Conservation (phyloP, 2,329 filamentous ascomycete genomes). For the Dactylonectria estremocensis region DNA sequence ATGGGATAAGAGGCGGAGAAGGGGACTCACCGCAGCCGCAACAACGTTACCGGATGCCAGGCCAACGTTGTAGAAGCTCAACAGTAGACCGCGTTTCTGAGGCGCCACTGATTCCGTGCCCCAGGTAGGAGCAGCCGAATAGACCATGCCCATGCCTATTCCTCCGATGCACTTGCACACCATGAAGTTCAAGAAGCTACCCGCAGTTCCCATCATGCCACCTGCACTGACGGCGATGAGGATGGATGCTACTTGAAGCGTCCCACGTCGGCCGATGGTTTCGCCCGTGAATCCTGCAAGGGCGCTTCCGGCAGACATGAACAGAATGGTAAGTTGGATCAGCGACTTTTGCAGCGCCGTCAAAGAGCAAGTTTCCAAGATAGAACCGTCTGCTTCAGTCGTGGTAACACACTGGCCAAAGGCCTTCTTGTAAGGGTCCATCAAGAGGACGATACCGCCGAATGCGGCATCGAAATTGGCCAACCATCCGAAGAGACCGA, state of each 20-base stretch:
- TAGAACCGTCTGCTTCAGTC: not conserved
- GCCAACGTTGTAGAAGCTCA: conserved; percentile 18
- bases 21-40: not conserved
- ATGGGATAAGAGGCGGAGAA: not conserved
- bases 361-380: not conserved
- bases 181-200: conserved; percentile 12
- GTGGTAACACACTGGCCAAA: not conserved
- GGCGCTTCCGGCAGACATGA: conserved; percentile 5
- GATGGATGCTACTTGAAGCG: not conserved
- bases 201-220: conserved; percentile 12
- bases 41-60: conserved; percentile 12
- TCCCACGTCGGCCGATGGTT: not conserved
- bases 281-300: not conserved
- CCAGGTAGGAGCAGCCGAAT: conserved; percentile 2
- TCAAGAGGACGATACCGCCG: conserved; percentile 17
- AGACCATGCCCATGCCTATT: conserved; percentile 7
- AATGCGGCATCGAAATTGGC: conserved; percentile 17
- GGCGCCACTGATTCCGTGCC: conserved; percentile 8
- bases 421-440: conserved; percentile 3
- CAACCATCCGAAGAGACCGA: conserved; percentile 11
- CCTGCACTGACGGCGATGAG: not conserved
- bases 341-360: conserved; percentile 10
- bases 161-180: conserved; percentile 20
- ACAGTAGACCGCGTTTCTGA: conserved; percentile 9
- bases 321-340: conserved; percentile 16